Base-by-base conservation (phyloP, 1,284 basidiomycete genomes). In the Sporisorium exsertum region DNA sequence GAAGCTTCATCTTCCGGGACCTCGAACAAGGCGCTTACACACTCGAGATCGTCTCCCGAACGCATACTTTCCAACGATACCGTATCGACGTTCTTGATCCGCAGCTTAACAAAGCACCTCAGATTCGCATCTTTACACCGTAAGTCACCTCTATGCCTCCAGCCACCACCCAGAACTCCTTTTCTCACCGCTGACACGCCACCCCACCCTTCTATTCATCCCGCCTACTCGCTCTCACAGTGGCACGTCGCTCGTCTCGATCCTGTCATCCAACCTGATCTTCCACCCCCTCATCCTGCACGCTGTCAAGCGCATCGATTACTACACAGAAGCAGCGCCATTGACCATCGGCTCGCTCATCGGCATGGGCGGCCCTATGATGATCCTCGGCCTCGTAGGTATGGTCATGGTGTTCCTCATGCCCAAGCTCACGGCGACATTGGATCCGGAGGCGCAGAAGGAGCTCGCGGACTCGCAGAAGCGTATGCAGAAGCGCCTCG, bases 361-460 rank as follows among this genome's bases (percentile, higher is more conserved):
- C 49, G 72, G 66, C 24, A 74, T 74, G 72, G 72, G 72, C 12
- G 72, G 72, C 3, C 72, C 72, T 13, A 69, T 74, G 66, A 69
- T 74, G 72, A 65, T 74, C 43, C 66, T 74, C 49, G 66, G 55
- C 22, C 47, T 74, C 47, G 63, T 69, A 9, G 66, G 58, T 13
- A 74, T 74, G 72, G 72, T 62, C 10, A 53, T 74, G 66, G 66
- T 74, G 51, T 71, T 66, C 46, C n/a, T 65, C 58, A 27, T 65
- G 43, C 66, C 66, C 40, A 79, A 72, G 57, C 58, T 70, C 50
- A 76, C 72, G 10, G 72, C 72, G 9, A 29, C 62, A 12, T 53
- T 79, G 22, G 77, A 79, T 26, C 74, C 77, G 2, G 77, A 79
- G 42, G 58, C 77, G 3, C 74, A 72, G n/a, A 64, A 69, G 51